These are phyloP conservation scores for Lactifluus echinatus DNA, from an alignment of 768 basidiomycete species.

Conservation along the genomic window DNA sequence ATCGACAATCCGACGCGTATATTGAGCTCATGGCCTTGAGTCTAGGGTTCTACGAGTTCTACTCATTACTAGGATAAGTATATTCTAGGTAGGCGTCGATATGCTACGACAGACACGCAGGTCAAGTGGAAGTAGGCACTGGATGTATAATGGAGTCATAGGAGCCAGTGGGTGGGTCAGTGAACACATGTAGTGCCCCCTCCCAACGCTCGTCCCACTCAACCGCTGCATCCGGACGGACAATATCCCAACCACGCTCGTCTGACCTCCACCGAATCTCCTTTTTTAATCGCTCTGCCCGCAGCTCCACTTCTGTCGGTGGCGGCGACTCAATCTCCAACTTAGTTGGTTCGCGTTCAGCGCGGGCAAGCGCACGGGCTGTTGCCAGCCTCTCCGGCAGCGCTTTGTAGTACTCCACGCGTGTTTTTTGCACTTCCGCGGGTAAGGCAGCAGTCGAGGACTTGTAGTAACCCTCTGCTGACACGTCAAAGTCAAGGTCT, in stretches of 20 bases:
- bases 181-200: constrained; percentile 52
- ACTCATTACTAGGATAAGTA: neutral
- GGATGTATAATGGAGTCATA: too few species aligned
- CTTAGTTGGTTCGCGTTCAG: constrained; percentile 76
- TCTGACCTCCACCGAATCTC: constrained; percentile 82
- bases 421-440: constrained; percentile 54
- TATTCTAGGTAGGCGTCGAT: neutral
- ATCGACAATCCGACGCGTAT: neutral
- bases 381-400: constrained; percentile 57
- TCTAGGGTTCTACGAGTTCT: neutral
- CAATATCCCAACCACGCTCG: constrained; percentile 68
- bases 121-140: neutral
- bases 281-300: constrained; percentile 81
- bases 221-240: constrained; percentile 52
- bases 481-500: constrained; percentile 69
- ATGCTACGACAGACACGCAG: neutral
- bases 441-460: constrained; percentile 46
- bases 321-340: constrained; percentile 74
- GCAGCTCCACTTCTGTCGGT: constrained; percentile 80
- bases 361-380: constrained; percentile 67
- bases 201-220: constrained; percentile 74
- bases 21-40: neutral
- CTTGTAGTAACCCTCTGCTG: constrained; percentile 61
- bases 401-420: constrained; percentile 67
- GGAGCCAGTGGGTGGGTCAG: constrained; percentile 31